Evolutionary conservation across 768 basidiomycete species (phyloP), one percentile per base, ranked within the genome.

Genomic region (Pleurotus salmoneostramineus): DNA sequence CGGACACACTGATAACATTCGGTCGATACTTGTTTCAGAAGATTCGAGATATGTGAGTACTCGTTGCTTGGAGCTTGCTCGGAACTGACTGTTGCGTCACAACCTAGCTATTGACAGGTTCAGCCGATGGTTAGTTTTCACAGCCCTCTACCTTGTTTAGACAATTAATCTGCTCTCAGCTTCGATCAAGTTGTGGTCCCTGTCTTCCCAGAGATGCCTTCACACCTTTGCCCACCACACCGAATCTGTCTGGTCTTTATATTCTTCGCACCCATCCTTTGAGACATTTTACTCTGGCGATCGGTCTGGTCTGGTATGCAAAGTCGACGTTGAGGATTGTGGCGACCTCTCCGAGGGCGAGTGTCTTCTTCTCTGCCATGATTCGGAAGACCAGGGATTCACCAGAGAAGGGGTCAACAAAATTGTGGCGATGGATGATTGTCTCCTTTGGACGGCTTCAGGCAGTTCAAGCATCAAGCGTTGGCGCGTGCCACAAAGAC

Each of bases 171-270:
- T 44, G 57, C 32, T 10, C 48, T 3, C 51, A 78, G 81, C 92
- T 7, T 93, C 93, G 3, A 83, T 93, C 70, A 98, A 96, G 68
- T 82, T 98, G 32, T 99, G 97, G 97, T 98, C 95, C 1, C 78
- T 98, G 14, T 72, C 82, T 1, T 84, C 92, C 0, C 95, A 98
- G 67, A 82, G 91, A 8, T 96, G 94, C 66, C 74, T 99, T 12
- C 95, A 99, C 66, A 98, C 96, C 1, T 99, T 98, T 74, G 91
- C 92, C 0, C 89, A 98, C 66, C 96, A 98, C 68, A 86, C 91
- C 11, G 93, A 95, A 60, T 91, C 90, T 11, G 94, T 98, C 47
- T 98, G 97, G 96, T 88, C 95, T 0, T 77, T 99, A 5, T 85
- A 84, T 67, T 96, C 95, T 6, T 79, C 84, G 0, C 95, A 98